Percentiles rank a stretch among this genome's conserved stretches.
Evolutionary conservation across 1,284 basidiomycete species (phyloP).

Genomic region (Tilletia walkeri): DNA sequence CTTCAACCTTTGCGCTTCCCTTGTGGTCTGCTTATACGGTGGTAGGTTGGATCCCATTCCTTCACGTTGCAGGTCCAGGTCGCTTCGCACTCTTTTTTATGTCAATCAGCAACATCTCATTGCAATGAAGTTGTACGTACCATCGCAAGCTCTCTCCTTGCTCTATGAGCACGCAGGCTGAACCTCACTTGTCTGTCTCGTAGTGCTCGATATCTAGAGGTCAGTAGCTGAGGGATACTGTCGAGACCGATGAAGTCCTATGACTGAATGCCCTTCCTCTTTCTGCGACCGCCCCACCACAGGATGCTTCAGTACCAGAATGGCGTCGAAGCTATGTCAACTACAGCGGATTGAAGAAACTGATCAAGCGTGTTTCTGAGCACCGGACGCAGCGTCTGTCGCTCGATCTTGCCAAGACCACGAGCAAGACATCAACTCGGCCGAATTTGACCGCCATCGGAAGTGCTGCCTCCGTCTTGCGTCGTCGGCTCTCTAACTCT

Average conservation of each 20-base stretch:
- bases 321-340: conserved; percentile 55
- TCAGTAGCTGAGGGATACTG: background rate
- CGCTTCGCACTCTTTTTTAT: too few species aligned
- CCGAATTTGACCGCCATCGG: background rate
- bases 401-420: conserved; percentile 9
- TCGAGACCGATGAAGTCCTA: too few species aligned
- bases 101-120: too few species aligned
- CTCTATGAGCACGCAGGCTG: too few species aligned
- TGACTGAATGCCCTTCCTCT: conserved; percentile 17
- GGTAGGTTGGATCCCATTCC: too few species aligned
- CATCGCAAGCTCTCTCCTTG: too few species aligned
- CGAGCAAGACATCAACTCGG: conserved; percentile 16
- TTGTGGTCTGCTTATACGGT: too few species aligned
- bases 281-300: conserved; percentile 26
- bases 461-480: background rate
- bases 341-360: conserved; percentile 55
- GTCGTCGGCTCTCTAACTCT: background rate
- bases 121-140: too few species aligned
- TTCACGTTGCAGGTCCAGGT: too few species aligned
- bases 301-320: conserved; percentile 50
- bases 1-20: too few species aligned
- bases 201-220: conserved; percentile 14
- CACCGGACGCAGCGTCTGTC: conserved; percentile 24
- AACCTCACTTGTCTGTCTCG: too few species aligned
- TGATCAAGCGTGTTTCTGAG: conserved; percentile 53